A percentile compares a stretch with the other conserved stretches of the same genome.
phyloP scores from a whole-genome alignment of 768 basidiomycete genomes.

The Boletus pseudopeckii region DNA sequence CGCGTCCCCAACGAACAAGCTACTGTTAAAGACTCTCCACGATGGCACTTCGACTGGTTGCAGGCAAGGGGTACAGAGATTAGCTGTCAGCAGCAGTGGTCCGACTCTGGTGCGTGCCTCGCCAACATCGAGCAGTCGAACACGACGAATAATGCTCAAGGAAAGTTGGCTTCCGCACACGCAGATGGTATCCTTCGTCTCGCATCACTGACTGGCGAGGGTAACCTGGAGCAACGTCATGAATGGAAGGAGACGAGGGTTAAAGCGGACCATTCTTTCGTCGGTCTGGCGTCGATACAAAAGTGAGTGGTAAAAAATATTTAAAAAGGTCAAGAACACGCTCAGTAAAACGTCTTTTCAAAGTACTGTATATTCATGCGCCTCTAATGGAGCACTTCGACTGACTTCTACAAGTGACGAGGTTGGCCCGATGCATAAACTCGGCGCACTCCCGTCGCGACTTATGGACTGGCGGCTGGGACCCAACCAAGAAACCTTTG shows the following conservation, averaged over 20 bases:
- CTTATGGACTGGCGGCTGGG: slow-evolving; percentile 67
- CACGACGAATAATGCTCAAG: slow-evolving; percentile 35
- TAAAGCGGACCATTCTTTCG: slow-evolving; percentile 48
- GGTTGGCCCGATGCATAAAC: slow-evolving; percentile 19
- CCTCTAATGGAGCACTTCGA: slow-evolving; percentile 71
- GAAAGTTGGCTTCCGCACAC: slow-evolving; percentile 63
- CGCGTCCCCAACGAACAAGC: slow-evolving; percentile 32
- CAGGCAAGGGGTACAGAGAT: slow-evolving; percentile 37
- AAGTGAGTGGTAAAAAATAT: slow-evolving; percentile 39
- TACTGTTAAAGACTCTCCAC: slow-evolving; percentile 33
- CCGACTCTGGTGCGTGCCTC: slow-evolving; percentile 39
- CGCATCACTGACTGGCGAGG: slow-evolving; percentile 42
- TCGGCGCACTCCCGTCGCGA: slow-evolving; percentile 59
- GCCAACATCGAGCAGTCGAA: slow-evolving; percentile 6
- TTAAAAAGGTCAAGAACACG: background rate
- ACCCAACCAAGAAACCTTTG: slow-evolving; percentile 51
- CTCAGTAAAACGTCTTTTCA: background rate
- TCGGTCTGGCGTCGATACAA: slow-evolving; percentile 54
- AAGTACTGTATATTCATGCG: slow-evolving; percentile 60
- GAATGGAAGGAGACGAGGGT: slow-evolving; percentile 68
- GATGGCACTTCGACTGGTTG: slow-evolving; percentile 34
- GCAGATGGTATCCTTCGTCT: slow-evolving; percentile 54
- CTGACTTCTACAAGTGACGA: slow-evolving; percentile 36
- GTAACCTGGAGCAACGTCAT: slow-evolving; percentile 36
- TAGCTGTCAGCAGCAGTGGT: slow-evolving; percentile 32